A percentile compares a stretch with the other conserved stretches of the same genome.
Conservation (phyloP, 2,329 filamentous ascomycete genomes). For the Diaporthe nobilis region DNA sequence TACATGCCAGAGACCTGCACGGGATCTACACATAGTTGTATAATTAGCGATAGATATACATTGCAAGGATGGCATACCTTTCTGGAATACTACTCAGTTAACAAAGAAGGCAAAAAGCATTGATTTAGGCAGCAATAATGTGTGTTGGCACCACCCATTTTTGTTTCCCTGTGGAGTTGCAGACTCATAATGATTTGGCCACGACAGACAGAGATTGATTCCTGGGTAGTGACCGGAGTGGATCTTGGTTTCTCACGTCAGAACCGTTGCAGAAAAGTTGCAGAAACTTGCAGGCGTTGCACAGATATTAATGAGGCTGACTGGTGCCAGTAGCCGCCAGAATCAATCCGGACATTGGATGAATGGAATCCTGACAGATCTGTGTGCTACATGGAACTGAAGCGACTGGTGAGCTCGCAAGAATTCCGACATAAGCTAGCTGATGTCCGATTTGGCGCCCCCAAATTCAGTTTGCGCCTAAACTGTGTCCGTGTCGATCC, state of each 20-base stretch:
- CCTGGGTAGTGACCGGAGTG: not conserved
- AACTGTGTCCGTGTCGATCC: not conserved
- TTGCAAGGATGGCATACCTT: not conserved
- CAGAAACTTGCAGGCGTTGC: not conserved
- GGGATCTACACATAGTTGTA: not conserved
- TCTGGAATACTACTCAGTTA: not conserved
- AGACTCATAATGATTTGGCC: not conserved
- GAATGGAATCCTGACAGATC: constrained; percentile 1
- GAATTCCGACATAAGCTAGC: not conserved
- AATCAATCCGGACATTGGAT: not conserved
- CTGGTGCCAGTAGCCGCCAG: not conserved
- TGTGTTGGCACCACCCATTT: not conserved
- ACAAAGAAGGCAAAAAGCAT: not conserved
- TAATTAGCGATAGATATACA: not conserved
- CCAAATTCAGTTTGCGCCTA: not conserved
- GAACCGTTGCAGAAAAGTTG: not conserved
- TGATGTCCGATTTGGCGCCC: not conserved
- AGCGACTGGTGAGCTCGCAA: not conserved
- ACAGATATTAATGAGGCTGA: not conserved
- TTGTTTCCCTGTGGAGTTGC: not conserved
- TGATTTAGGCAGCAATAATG: not conserved
- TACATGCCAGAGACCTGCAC: not conserved
- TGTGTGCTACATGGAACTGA: not conserved
- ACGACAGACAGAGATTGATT: not conserved
- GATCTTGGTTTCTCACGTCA: constrained; percentile 4